phyloP scores from a whole-genome alignment of 1,284 basidiomycete species.

The Phenoliferia sp. region DNA sequence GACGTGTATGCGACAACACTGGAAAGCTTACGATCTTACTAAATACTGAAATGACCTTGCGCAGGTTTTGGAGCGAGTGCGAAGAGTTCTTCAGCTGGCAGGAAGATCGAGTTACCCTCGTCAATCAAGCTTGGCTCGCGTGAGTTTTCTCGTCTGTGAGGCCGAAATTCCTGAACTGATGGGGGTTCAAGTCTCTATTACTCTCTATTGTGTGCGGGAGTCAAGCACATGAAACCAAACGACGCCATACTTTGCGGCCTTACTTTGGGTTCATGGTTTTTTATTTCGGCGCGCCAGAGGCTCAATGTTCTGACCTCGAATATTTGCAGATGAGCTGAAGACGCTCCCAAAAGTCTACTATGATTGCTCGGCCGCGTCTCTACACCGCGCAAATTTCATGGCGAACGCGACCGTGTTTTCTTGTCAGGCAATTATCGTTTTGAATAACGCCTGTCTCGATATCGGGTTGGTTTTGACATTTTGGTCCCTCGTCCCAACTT shows the following conservation, averaged over 20 bases:
- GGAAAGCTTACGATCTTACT: not conserved
- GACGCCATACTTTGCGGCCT: not conserved
- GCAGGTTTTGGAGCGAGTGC: conserved; percentile 19
- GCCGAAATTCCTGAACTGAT: not conserved
- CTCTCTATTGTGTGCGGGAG: conserved; percentile 17
- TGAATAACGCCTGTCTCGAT: conserved; percentile 6
- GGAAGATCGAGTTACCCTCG: conserved; percentile 7
- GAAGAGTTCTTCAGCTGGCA: conserved; percentile 18
- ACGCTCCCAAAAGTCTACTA: conserved; percentile 20
- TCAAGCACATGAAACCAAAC: conserved; percentile 23
- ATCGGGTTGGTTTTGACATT: not conserved
- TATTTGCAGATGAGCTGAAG: not conserved
- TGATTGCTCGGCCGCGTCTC: conserved; percentile 18
- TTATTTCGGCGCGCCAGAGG: not conserved
- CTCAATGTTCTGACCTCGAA: not conserved
- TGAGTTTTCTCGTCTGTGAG: not conserved
- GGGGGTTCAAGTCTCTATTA: conserved; percentile 12
- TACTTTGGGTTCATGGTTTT: not conserved
- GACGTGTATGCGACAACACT: not conserved
- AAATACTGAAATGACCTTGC: not conserved
- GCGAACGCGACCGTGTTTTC: conserved; percentile 22
- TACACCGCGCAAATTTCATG: conserved; percentile 25
- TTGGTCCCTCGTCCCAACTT: no score
- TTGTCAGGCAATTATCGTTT: conserved; percentile 22
- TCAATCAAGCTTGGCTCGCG: conserved; percentile 29